These are phyloP conservation scores for Melocanna baccifera DNA, from an alignment of 176 grass and related monocot species.

Conservation along the genomic window DNA sequence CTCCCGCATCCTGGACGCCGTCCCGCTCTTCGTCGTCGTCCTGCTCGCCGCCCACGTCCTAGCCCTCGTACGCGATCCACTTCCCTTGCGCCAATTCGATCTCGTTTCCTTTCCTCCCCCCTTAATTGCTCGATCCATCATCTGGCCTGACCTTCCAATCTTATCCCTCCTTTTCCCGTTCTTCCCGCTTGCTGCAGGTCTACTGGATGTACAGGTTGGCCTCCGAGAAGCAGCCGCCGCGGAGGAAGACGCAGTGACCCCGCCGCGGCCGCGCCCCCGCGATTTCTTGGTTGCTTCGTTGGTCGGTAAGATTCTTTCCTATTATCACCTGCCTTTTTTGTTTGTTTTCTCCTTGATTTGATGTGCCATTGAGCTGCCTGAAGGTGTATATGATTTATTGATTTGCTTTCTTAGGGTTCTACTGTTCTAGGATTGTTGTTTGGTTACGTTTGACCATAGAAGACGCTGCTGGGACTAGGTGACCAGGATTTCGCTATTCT, in stretches of 20 bases:
- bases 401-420: background rate
- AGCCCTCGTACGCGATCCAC: slow-evolving; percentile 27
- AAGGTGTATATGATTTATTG: background rate
- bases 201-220: slow-evolving; percentile 67
- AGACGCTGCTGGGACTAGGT: background rate
- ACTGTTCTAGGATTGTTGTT: background rate
- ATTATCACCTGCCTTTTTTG: background rate
- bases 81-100: background rate
- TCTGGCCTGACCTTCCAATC: background rate
- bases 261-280: background rate
- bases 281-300: background rate
- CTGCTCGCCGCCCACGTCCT: slow-evolving; percentile 43
- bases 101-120: background rate
- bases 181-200: slow-evolving; percentile 26
- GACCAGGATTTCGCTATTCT: background rate
- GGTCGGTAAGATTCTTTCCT: background rate
- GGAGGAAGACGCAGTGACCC: slow-evolving; percentile 53
- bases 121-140: no score
- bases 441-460: background rate
- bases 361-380: background rate
- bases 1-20: slow-evolving; percentile 28
- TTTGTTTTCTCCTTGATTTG: background rate
- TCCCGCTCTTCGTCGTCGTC: slow-evolving; percentile 37
- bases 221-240: slow-evolving; percentile 41
- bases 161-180: background rate